Evolutionary conservation across 768 basidiomycete species (phyloP), one percentile per base, ranked within the genome.

Genomic region (Psilocybe cubensis): DNA sequence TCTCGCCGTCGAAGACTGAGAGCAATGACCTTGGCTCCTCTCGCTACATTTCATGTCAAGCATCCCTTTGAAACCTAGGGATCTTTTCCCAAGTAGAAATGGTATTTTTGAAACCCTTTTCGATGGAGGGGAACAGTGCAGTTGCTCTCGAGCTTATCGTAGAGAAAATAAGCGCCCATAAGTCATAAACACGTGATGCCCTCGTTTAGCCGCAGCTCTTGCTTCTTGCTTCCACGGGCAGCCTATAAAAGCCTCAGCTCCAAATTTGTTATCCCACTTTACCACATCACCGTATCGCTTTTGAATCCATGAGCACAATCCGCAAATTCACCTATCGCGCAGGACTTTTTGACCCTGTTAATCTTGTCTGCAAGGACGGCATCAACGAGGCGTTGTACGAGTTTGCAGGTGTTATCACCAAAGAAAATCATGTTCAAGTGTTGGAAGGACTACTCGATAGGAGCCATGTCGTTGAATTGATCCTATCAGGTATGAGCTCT

Each of bases 401-500:
- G 52, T 66, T 72, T 31, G 45, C 47, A 20, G 58, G 45, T 9
- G 63, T 67, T 25, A 20, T 74, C 33, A 70, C 57, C 27, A 51
- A 58, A 24, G 35, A 50, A 3, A 73, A 71, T 51, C 62, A 61
- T 27, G 46, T 42, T 17, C 50, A 48, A 11, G 60, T 69, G 9
- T 47, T 74, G 11, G 49, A 60, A 7, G 66, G 63, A 14, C n/a
- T 74, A 17, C 31, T 70, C 2, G 54, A 70, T 6, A 58, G 69
- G 25, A 50, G 9, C 4, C 60, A 63, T n/a, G 54, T 58, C 2
- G 31, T 70, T 12, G 71, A 68, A 50, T 62, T 72, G 9, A 47
- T 71, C 40, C 27, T 73, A 10, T 70, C 68, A 41, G 52, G 70
- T 64, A 56, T 41, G 64, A 63, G 17, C 11, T 52, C 20, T 6